Conservation (phyloP, 1,139 yeast genomes). For the Kurtzmaniella quercitrusa region DNA sequence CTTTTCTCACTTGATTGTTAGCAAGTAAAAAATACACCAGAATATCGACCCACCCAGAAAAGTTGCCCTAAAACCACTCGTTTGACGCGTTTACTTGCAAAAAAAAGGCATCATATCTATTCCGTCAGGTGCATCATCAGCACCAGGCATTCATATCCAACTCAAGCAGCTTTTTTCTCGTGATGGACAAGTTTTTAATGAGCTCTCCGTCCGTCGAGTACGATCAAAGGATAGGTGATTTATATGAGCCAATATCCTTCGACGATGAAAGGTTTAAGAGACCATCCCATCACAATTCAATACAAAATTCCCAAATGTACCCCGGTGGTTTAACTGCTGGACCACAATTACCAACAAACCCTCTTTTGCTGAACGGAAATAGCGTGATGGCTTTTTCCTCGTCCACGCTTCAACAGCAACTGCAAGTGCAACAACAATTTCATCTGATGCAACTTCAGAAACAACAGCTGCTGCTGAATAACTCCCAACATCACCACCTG, state of each 20-base stretch:
- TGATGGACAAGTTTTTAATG: conserved; percentile 43
- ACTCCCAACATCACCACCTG: background rate
- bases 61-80: background rate
- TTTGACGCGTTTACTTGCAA: conserved; percentile 1
- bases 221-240: conserved; percentile 3
- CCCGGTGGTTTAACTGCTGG: background rate
- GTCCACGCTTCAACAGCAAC: conserved; percentile 3
- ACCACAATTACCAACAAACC: conserved; percentile 1
- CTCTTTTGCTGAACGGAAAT: conserved; percentile 2
- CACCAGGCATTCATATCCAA: conserved; percentile 1
- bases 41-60: background rate
- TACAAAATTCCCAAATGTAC: background rate
- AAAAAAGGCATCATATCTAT: background rate
- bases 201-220: conserved; percentile 34
- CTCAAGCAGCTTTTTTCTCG: background rate
- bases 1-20: background rate
- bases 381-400: background rate
- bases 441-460: conserved; percentile 9
- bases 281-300: background rate
- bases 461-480: conserved; percentile 5
- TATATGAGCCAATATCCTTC: conserved; percentile 4
- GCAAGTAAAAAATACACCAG: background rate
- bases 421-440: conserved; percentile 6
- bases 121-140: background rate
- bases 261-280: conserved; percentile 1